Percentiles rank a stretch among this genome's conserved stretches.
phyloP scores from a whole-genome alignment of 495 filamentous ascomycete genomes.

The Trichocladium uniseriatum region DNA sequence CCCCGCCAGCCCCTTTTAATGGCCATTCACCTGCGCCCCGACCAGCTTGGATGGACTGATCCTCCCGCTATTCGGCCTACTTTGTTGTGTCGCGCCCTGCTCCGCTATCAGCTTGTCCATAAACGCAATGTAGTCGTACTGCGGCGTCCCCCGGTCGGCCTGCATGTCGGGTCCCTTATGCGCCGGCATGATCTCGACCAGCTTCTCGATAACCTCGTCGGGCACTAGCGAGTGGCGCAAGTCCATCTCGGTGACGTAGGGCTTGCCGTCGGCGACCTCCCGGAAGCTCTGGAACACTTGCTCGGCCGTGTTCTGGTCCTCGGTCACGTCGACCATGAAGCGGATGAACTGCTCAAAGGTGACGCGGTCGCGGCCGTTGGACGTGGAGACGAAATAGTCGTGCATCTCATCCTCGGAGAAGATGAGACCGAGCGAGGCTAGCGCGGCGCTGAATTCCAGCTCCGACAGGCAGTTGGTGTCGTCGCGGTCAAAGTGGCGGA shows the following conservation, averaged over 20 bases:
- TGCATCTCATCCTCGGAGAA: constrained; percentile 98
- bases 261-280: constrained; percentile 96
- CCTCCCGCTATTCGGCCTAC: constrained; percentile 3
- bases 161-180: constrained; percentile 72
- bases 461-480: constrained; percentile 83
- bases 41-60: constrained; percentile 24
- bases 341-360: constrained; percentile 98
- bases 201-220: constrained; percentile 87
- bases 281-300: constrained; percentile 95
- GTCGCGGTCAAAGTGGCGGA: constrained; percentile 96
- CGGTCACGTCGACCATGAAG: constrained; percentile 98
- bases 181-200: constrained; percentile 73
- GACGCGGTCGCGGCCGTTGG: constrained; percentile 61
- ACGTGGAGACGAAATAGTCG: constrained; percentile 74
- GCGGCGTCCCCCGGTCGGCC: constrained; percentile 63
- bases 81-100: constrained; percentile 5
- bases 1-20: not conserved
- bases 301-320: constrained; percentile 96
- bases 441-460: constrained; percentile 86
- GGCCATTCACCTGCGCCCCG: constrained; percentile 6
- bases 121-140: constrained; percentile 88
- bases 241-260: constrained; percentile 96
- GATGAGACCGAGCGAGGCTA: constrained; percentile 86
- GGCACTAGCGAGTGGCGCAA: constrained; percentile 88
- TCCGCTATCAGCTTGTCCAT: constrained; percentile 66